These are phyloP conservation scores for Globisporangium polare DNA, from an alignment of 352 stramenopile species.

Conservation along the genomic window DNA sequence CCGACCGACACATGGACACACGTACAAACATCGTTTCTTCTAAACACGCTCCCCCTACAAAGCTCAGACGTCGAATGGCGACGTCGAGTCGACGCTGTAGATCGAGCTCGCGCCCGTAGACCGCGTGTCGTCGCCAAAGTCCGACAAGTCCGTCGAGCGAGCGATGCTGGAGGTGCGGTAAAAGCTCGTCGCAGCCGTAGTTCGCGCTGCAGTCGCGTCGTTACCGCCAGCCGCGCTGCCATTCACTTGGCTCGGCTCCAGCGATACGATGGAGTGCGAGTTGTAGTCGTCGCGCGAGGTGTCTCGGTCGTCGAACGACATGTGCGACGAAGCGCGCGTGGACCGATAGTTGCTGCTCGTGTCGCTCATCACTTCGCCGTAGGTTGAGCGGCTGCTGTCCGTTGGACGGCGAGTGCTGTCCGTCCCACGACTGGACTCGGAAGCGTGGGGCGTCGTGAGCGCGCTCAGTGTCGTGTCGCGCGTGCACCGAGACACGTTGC, in stretches of 20 bases:
- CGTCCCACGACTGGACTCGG: slow-evolving; percentile 18
- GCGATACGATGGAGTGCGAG: slow-evolving; percentile 1
- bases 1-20: background rate
- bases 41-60: background rate
- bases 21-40: background rate
- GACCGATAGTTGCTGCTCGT: slow-evolving; percentile 18
- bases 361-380: slow-evolving; percentile 10
- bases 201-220: background rate
- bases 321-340: slow-evolving; percentile 7
- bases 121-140: slow-evolving; percentile 10
- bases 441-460: slow-evolving; percentile 40
- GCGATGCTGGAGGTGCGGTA: slow-evolving; percentile 12
- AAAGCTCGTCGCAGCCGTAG: slow-evolving; percentile 11
- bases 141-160: slow-evolving; percentile 10
- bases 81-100: slow-evolving; percentile 15
- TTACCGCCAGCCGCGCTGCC: background rate
- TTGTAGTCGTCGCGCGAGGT: background rate
- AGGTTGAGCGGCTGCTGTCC: slow-evolving; percentile 4
- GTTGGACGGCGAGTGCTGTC: background rate
- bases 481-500: slow-evolving; percentile 46
- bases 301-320: slow-evolving; percentile 7
- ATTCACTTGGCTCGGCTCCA: background rate
- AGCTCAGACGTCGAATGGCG: slow-evolving; percentile 6
- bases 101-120: slow-evolving; percentile 14
- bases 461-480: slow-evolving; percentile 67